A percentile compares a stretch with the other conserved stretches of the same genome.
These are phyloP conservation scores for Aspergillus felis DNA, from an alignment of 2,329 filamentous ascomycete species.

Conservation along the genomic window DNA sequence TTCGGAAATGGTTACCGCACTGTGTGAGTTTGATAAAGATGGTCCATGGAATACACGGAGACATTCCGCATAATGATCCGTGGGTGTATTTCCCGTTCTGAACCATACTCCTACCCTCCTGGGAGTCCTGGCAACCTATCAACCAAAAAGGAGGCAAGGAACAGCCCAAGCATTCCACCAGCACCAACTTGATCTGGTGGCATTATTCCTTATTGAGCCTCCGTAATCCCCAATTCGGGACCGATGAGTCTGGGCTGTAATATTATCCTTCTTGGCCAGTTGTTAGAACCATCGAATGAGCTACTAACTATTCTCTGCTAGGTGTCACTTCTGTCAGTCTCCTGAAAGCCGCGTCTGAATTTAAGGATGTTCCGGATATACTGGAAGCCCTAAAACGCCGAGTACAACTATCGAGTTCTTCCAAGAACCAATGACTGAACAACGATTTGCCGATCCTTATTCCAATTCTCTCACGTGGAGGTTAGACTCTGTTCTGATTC, in stretches of 20 bases:
- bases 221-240: not conserved
- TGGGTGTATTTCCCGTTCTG: not conserved
- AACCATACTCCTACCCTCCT: not conserved
- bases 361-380: too few species aligned
- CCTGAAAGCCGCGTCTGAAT: not conserved
- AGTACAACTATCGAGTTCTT: too few species aligned
- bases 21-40: not conserved
- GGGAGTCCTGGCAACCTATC: too few species aligned
- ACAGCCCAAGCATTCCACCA: not conserved
- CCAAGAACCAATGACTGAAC: not conserved
- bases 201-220: not conserved
- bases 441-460: not conserved
- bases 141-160: too few species aligned
- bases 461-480: not conserved
- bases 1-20: not conserved
- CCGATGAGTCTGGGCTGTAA: not conserved
- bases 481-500: not conserved
- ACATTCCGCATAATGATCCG: not conserved
- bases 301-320: not conserved
- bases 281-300: too few species aligned
- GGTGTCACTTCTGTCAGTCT: not conserved
- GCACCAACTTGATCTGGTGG: not conserved
- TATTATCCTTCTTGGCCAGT: too few species aligned
- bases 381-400: too few species aligned
- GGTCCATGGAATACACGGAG: not conserved